Percentiles rank a stretch among this genome's conserved stretches.
Evolutionary conservation across 1,284 basidiomycete species (phyloP).

Genomic region (Apiotrichum montevideense): DNA sequence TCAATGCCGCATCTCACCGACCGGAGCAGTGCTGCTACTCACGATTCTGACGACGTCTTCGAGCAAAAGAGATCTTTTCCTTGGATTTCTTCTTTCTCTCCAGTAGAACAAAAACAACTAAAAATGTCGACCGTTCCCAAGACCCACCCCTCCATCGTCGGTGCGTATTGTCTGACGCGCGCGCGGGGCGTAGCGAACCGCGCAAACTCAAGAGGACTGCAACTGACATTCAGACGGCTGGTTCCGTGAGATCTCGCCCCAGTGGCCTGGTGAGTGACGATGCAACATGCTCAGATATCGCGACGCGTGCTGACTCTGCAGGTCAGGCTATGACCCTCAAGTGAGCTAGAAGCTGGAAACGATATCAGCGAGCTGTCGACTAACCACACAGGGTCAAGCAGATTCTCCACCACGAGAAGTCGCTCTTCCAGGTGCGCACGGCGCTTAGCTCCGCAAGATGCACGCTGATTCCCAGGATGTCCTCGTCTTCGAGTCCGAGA

Average conservation of each 20-base stretch:
- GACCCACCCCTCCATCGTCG: slow-evolving; percentile 42
- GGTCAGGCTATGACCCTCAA: slow-evolving; percentile 89
- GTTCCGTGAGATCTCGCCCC: slow-evolving; percentile 93
- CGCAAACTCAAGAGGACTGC: neutral
- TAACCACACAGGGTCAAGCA: slow-evolving; percentile 63
- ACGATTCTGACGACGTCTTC: too few species aligned
- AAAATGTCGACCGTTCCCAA: slow-evolving; percentile 28
- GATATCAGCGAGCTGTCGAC: neutral
- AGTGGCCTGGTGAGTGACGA: slow-evolving; percentile 72
- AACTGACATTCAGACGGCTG: slow-evolving; percentile 61
- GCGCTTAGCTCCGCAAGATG: too few species aligned
- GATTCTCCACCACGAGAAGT: slow-evolving; percentile 91
- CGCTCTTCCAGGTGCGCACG: slow-evolving; percentile 57
- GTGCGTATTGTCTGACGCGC: slow-evolving; percentile 18
- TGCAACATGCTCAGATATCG: slow-evolving; percentile 4
- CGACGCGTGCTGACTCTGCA: slow-evolving; percentile 17
- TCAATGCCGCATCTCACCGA: too few species aligned
- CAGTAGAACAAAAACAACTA: neutral
- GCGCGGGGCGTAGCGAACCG: too few species aligned
- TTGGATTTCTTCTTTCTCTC: neutral
- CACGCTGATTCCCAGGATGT: slow-evolving; percentile 63
- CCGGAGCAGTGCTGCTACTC: too few species aligned
- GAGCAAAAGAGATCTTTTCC: neutral
- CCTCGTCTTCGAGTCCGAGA: slow-evolving; percentile 89
- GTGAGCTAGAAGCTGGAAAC: slow-evolving; percentile 24